Conservation (phyloP, 345 rosid genomes). For the Anastatica hierochuntica region DNA sequence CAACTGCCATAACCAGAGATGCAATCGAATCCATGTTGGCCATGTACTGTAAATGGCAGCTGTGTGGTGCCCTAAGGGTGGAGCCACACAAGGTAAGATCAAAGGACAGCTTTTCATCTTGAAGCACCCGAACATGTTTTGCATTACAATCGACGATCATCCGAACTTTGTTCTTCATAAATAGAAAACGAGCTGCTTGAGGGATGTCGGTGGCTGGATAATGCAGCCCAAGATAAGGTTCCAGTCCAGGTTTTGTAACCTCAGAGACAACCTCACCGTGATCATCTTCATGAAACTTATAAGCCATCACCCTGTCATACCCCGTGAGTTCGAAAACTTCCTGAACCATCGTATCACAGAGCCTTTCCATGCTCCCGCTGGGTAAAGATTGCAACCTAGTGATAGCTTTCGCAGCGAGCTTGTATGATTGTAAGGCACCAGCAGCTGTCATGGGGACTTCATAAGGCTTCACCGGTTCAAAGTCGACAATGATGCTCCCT, state of each 20-base stretch:
- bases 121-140: constrained; percentile 78
- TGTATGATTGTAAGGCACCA: constrained; percentile 94
- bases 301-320: constrained; percentile 92
- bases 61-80: constrained; percentile 87
- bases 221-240: constrained; percentile 94
- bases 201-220: constrained; percentile 98
- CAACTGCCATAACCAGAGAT: constrained; percentile 90
- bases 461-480: constrained; percentile 92
- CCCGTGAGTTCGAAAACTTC: constrained; percentile 96
- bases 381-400: constrained; percentile 75
- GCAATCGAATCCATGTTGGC: constrained; percentile 90
- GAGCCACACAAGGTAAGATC: constrained; percentile 90
- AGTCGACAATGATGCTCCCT: constrained; percentile 78
- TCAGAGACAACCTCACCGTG: constrained; percentile 95
- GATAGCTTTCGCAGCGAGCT: constrained; percentile 95
- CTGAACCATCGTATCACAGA: constrained; percentile 85
- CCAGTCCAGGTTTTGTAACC: constrained; percentile 73
- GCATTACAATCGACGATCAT: constrained; percentile 93
- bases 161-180: constrained; percentile 93
- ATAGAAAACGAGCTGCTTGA: constrained; percentile 86
- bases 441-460: constrained; percentile 98
- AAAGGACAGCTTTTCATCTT: constrained; percentile 72
- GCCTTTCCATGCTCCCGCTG: constrained; percentile 84
- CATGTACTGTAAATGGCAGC: constrained; percentile 92
- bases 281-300: constrained; percentile 94